Evolutionary conservation across 805 yeast genomes (phyloP), one percentile per base, ranked within the genome.

Genomic region (Starmerella davenportii): DNA sequence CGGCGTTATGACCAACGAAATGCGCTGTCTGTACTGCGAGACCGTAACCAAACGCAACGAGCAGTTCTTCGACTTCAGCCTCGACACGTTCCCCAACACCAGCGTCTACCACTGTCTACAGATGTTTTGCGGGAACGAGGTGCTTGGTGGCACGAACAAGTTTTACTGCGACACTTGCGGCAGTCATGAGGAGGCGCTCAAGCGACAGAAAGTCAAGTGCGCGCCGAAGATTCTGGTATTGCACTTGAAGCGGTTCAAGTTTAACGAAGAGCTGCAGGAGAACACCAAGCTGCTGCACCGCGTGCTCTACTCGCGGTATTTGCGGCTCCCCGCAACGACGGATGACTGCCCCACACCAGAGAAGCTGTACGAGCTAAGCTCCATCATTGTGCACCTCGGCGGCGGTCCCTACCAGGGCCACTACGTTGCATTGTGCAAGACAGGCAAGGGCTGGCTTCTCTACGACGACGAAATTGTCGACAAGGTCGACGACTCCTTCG

Each of bases 351-450:
- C 59, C 19, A 58, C 63, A 14, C 64, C 70, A 1, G 70, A 70
- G 46, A 71, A 70, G 49, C 63, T 75, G 16, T 90, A 84, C 52
- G 94, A 85, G 50, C 60, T 90, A 37, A 77, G 74, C 45, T 81
- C 87, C 0, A 75, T 87, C 32, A 90, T 90, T 11, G 84, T 90
- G 9, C 98, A 90, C 54, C 74, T 90, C 48, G 98, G 98, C 4
- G 93, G 95, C 3, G 95, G 96, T 0, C 95, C 96, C 1, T 84
- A 82, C 62, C 95, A 85, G 59, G 98, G 98, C 0, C 98, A 90
- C 55, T 90, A 90, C 56, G 87, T 90, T 8, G 69, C 93, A 0
- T 62, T 90, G 4, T 77, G 90, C 43, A 82, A 82, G 53, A 76
- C 84, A 4, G 65, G 69, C 18, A 70, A 72, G 30, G 85, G 94